Evolutionary conservation across 805 yeast species (phyloP), one percentile per base, ranked within the genome.

Genomic region (Suhomyces kilbournensis): DNA sequence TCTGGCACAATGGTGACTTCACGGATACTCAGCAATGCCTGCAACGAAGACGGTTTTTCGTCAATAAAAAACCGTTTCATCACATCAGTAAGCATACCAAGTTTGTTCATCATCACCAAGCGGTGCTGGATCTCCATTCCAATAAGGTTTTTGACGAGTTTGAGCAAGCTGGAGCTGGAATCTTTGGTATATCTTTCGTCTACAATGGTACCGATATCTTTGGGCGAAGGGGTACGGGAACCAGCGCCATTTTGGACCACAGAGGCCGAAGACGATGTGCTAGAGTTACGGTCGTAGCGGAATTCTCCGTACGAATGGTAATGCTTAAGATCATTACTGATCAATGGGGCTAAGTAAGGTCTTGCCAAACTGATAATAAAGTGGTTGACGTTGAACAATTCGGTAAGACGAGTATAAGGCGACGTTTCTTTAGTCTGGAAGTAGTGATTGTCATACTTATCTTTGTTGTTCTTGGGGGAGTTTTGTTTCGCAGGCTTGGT

Each of bases 1-100:
- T 86, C 93, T 0, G 98, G 98, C 4, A 93, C 97, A 40, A 94
- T 86, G 0, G 96, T 89, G 15, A 93, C 84, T 62, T 93, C 97
- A 52, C 90, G 82, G 14, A 70, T 68, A 47, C 75, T 72, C 7
- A 79, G 69, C 45, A 91, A 83, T 28, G 87, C 81, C 55, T 84
- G 79, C 1, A 96, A 92, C 1, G 92, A 85, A 3, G 77, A 64
- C 0, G 79, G 78, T 60, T 86, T 86, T 64, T 93, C 98, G 68
- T 93, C 97, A 48, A 91, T 85, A 32, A 93, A 85, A 48, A 91
- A 69, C 62, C 96, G 78, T 60, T 86, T 88, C 51, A 90, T 69
- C 54, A 84, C 74, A 30, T 83, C 84, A 7, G 90, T 83, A 39
- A 93, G 68, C 12, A 92, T 64, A 0, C 97, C 96, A 48, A 90